phyloP scores from a whole-genome alignment of 2,329 filamentous ascomycete genomes.

The Truncatella angustata region DNA sequence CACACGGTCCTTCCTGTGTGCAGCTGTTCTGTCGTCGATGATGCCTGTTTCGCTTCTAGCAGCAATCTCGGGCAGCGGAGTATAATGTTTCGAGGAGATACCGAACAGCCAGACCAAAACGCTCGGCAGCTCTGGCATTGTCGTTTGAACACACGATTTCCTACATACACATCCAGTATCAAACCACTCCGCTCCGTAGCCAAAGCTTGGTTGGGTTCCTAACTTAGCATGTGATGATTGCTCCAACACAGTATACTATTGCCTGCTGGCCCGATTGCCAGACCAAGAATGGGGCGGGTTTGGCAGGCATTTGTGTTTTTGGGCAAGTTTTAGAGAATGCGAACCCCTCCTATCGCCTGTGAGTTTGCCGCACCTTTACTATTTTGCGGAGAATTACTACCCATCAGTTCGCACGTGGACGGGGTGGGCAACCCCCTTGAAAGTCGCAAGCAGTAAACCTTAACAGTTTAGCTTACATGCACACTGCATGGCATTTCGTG shows the following conservation, averaged over 20 bases:
- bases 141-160: too few relatives aligned
- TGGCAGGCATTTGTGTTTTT: too few relatives aligned
- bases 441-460: neutral
- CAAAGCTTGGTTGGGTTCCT: too few relatives aligned
- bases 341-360: neutral
- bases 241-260: neutral
- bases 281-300: too few relatives aligned
- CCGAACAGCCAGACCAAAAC: neutral
- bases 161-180: too few relatives aligned
- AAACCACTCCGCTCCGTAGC: too few relatives aligned
- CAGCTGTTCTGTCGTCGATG: neutral
- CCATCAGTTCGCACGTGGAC: neutral
- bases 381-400: neutral
- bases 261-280: too few relatives aligned
- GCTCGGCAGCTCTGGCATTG: neutral
- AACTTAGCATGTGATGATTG: neutral
- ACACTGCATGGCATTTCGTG: constrained; percentile 3
- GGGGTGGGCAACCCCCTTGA: neutral
- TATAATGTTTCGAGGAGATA: neutral
- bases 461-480: neutral
- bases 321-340: too few relatives aligned
- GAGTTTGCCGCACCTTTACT: neutral
- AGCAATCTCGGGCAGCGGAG: neutral
- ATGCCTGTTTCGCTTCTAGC: neutral
- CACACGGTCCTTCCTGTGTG: constrained; percentile 4